A percentile compares a stretch with the other conserved stretches of the same genome.
Conservation (phyloP, 352 stramenopile genomes). For the Saprolegnia parasitica region DNA sequence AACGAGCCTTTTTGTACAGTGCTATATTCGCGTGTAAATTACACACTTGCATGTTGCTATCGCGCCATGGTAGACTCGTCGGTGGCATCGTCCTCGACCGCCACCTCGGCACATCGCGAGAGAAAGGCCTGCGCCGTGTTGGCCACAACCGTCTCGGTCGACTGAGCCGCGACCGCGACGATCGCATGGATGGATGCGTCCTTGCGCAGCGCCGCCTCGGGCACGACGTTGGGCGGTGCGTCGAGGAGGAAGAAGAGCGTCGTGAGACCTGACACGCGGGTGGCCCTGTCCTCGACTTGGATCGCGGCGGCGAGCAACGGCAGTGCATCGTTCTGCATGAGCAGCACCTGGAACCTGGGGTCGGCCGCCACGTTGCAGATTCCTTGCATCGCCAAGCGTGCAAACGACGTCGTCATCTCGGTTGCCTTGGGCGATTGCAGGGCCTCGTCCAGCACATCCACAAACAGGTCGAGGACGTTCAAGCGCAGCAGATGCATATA, state of each 20-base stretch:
- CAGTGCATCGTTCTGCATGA: conserved; percentile 21
- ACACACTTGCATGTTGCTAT: too few relatives aligned
- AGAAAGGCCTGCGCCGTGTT: conserved; percentile 15
- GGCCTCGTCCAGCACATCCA: conserved; percentile 59
- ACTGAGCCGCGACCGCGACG: background rate
- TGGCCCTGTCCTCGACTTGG: background rate
- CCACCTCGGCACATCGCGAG: background rate
- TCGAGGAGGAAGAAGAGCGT: conserved; percentile 28
- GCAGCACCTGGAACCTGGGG: conserved; percentile 19
- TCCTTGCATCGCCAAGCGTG: conserved; percentile 16
- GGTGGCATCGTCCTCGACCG: background rate
- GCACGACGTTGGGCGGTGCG: conserved; percentile 1
- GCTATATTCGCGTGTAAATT: background rate
- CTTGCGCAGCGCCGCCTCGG: background rate
- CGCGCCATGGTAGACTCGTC: too few relatives aligned
- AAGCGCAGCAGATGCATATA: conserved; percentile 52
- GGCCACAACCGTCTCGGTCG: background rate
- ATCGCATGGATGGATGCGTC: background rate
- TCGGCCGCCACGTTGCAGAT: conserved; percentile 27
- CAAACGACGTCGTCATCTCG: background rate
- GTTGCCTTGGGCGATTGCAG: conserved; percentile 29
- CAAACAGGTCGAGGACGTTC: conserved; percentile 67
- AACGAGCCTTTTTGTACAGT: conserved; percentile 6
- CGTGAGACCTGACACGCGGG: background rate
- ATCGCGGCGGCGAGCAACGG: background rate